These are phyloP conservation scores for Pythium guiyangense DNA, from an alignment of 352 stramenopile species.

Conservation along the genomic window DNA sequence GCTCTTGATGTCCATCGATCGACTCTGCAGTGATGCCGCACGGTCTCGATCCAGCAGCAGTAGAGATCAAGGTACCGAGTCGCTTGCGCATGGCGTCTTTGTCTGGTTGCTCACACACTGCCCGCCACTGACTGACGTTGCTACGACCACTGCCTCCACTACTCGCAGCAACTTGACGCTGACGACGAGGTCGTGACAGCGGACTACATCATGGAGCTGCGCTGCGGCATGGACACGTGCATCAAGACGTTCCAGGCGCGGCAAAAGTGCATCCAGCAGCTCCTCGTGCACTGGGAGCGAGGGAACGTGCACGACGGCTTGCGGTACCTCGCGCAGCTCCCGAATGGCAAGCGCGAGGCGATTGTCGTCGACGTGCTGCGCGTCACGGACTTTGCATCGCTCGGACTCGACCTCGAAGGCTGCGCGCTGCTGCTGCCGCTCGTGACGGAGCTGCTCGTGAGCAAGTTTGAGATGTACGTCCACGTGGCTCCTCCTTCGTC, in stretches of 20 bases:
- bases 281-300: constrained; percentile 68
- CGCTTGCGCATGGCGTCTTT: no score
- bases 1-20: no score
- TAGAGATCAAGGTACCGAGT: background rate
- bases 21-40: no score
- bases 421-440: constrained; percentile 76
- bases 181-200: constrained; percentile 32
- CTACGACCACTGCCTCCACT: no score
- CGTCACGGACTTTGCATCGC: constrained; percentile 49
- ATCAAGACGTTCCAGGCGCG: constrained; percentile 65
- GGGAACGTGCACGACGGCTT: constrained; percentile 65
- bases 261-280: constrained; percentile 67
- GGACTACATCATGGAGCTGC: constrained; percentile 80
- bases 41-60: constrained; percentile 2
- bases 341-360: constrained; percentile 64
- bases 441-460: constrained; percentile 57
- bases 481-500: no score
- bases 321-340: constrained; percentile 58
- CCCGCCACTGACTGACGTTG: no score
- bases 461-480: constrained; percentile 66
- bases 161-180: background rate
- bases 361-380: constrained; percentile 68
- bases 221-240: constrained; percentile 80
- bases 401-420: constrained; percentile 69
- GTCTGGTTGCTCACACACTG: no score